These are phyloP conservation scores for Hyaloperonospora brassicae DNA, from an alignment of 352 stramenopile genomes.

Conservation along the genomic window DNA sequence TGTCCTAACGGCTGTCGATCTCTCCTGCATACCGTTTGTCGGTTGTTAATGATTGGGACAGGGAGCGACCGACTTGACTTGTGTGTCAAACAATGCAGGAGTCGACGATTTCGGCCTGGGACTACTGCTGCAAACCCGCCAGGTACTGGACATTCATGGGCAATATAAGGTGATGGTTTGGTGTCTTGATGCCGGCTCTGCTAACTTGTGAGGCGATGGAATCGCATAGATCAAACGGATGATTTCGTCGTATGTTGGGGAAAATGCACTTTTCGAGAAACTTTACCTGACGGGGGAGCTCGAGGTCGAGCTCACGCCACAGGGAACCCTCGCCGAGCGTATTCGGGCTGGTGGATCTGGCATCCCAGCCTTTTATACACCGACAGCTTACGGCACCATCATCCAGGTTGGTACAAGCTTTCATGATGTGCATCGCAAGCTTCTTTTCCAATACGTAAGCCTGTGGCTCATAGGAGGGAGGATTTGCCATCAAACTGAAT, in stretches of 20 bases:
- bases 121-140: conserved; percentile 87
- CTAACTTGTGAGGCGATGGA: no score
- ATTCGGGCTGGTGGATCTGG: conserved; percentile 89
- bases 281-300: conserved; percentile 88
- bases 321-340: conserved; percentile 92
- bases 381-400: conserved; percentile 89
- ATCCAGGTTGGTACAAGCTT: conserved; percentile 47
- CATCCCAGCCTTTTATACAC: conserved; percentile 95
- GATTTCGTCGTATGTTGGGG: conserved; percentile 94
- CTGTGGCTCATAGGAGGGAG: conserved; percentile 37
- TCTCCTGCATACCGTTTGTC: no score
- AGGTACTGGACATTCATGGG: conserved; percentile 31
- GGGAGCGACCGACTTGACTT: conserved; percentile 80
- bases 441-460: background rate
- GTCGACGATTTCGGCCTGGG: conserved; percentile 92
- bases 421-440: background rate
- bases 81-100: conserved; percentile 90
- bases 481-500: conserved; percentile 73
- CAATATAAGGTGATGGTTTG: no score
- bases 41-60: conserved; percentile 7
- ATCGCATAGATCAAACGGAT: conserved; percentile 88
- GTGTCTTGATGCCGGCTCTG: no score
- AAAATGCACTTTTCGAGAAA: conserved; percentile 93
- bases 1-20: no score
- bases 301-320: conserved; percentile 95